Percentiles rank a stretch among this genome's conserved stretches.
Evolutionary conservation across 108 stramenopile species (phyloP).

Genomic region (Chaetoceros muelleri): DNA sequence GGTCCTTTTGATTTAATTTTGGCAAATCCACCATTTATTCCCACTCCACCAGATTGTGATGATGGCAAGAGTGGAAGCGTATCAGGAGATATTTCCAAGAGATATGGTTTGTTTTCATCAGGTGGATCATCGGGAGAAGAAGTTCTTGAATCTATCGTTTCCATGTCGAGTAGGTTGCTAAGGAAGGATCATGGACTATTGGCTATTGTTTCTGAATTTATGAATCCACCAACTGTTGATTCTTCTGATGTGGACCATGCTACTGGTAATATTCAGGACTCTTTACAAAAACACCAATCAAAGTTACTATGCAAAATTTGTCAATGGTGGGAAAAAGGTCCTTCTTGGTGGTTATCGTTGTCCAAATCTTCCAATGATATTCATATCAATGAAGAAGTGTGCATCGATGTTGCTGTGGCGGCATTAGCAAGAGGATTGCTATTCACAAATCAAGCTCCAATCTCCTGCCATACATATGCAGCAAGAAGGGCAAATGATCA

Average conservation of each 20-base stretch:
- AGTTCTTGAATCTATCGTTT: constrained; percentile 36
- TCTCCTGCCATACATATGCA: constrained; percentile 36
- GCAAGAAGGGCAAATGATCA: constrained; percentile 38
- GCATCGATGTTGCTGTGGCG: neutral
- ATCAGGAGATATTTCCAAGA: constrained; percentile 15
- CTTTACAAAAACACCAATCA: neutral
- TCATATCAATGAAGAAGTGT: neutral
- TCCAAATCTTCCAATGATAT: too few species aligned
- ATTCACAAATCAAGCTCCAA: constrained; percentile 52
- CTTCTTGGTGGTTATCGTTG: constrained; percentile 6
- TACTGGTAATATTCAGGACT: constrained; percentile 5
- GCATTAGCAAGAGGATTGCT: constrained; percentile 32
- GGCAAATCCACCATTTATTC: constrained; percentile 86
- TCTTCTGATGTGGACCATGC: neutral
- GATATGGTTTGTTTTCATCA: constrained; percentile 61
- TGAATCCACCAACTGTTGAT: constrained; percentile 27
- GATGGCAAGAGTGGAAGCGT: too few species aligned
- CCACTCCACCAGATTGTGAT: constrained; percentile 43
- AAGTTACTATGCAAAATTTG: constrained; percentile 4
- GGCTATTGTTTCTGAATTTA: constrained; percentile 74
- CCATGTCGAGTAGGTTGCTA: constrained; percentile 23
- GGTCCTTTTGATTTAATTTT: constrained; percentile 41
- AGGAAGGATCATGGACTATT: constrained; percentile 20
- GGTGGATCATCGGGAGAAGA: constrained; percentile 61
- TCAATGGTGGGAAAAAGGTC: constrained; percentile 16